These are phyloP conservation scores for Suhomyces panamericanus DNA, from an alignment of 1,139 yeast species.

Conservation along the genomic window DNA sequence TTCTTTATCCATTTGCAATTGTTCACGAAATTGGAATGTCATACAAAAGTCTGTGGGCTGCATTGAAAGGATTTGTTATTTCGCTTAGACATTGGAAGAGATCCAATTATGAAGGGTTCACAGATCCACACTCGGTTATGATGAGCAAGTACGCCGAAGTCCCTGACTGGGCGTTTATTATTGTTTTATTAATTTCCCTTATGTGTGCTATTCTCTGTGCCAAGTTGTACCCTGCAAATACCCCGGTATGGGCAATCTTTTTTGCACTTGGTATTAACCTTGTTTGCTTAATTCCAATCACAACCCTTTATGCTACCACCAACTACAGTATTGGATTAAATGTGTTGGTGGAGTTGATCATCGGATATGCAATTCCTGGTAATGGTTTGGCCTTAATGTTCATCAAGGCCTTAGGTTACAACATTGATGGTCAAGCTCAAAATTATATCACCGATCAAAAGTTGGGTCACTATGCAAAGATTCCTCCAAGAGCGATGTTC, in stretches of 20 bases:
- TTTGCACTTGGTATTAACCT: conserved; percentile 38
- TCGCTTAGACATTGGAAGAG: conserved; percentile 12
- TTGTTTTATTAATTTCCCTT: conserved; percentile 21
- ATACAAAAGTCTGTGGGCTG: conserved; percentile 12
- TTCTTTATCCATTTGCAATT: conserved; percentile 19
- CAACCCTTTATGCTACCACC: conserved; percentile 39
- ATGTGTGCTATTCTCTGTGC: conserved; percentile 28
- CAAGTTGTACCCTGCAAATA: conserved; percentile 34
- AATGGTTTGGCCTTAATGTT: conserved; percentile 41
- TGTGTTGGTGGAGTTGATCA: conserved; percentile 41
- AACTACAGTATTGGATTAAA: conserved; percentile 41
- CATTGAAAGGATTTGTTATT: conserved; percentile 7
- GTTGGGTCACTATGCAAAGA: conserved; percentile 58
- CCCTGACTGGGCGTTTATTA: conserved; percentile 24
- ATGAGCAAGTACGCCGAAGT: conserved; percentile 26
- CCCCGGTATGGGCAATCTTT: conserved; percentile 34
- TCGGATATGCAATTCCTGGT: conserved; percentile 42
- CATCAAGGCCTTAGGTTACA: conserved; percentile 39
- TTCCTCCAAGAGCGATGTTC: conserved; percentile 64
- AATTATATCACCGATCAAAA: conserved; percentile 56
- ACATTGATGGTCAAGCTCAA: conserved; percentile 61
- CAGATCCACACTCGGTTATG: conserved; percentile 23
- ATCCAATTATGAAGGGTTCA: conserved; percentile 20
- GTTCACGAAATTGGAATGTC: conserved; percentile 15
- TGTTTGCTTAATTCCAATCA: conserved; percentile 36